Evolutionary conservation across 805 yeast species (phyloP).

Genomic region (Osmozyma mogii): DNA sequence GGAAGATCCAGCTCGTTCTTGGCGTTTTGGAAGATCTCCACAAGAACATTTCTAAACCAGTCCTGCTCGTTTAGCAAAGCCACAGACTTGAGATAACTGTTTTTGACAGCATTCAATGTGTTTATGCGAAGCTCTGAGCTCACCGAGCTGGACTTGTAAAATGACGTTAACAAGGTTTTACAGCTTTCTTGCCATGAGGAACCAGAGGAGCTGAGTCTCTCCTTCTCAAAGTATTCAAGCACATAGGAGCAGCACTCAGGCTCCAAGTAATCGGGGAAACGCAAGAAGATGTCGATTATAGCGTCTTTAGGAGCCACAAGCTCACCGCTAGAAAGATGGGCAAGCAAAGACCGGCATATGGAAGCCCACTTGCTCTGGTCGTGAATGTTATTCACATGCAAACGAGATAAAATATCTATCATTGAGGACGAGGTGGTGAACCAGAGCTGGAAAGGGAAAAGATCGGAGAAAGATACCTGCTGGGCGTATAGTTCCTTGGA

Average conservation of each 20-base stretch:
- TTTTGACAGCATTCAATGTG: conserved; percentile 26
- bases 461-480: conserved; percentile 9
- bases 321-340: conserved; percentile 21
- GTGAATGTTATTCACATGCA: conserved; percentile 18
- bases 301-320: conserved; percentile 36
- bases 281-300: conserved; percentile 34
- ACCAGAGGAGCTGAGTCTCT: conserved; percentile 46
- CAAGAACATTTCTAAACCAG: conserved; percentile 24
- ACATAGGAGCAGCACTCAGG: conserved; percentile 35
- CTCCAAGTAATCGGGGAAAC: conserved; percentile 28
- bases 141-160: conserved; percentile 21
- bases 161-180: conserved; percentile 35
- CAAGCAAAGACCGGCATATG: conserved; percentile 27
- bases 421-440: conserved; percentile 31
- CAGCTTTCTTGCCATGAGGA: conserved; percentile 46
- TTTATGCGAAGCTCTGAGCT: conserved; percentile 21
- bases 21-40: conserved; percentile 23
- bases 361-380: conserved; percentile 26
- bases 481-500: conserved; percentile 7
- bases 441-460: conserved; percentile 37
- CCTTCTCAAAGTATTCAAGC: conserved; percentile 38
- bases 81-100: conserved; percentile 28
- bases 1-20: conserved; percentile 21
- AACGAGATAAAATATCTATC: conserved; percentile 24
- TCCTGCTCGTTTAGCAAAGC: conserved; percentile 20